Percentiles rank a stretch among this genome's conserved stretches.
Evolutionary conservation across 2,329 filamentous ascomycete genomes (phyloP).

Genomic region (Hypoxylon sp.): DNA sequence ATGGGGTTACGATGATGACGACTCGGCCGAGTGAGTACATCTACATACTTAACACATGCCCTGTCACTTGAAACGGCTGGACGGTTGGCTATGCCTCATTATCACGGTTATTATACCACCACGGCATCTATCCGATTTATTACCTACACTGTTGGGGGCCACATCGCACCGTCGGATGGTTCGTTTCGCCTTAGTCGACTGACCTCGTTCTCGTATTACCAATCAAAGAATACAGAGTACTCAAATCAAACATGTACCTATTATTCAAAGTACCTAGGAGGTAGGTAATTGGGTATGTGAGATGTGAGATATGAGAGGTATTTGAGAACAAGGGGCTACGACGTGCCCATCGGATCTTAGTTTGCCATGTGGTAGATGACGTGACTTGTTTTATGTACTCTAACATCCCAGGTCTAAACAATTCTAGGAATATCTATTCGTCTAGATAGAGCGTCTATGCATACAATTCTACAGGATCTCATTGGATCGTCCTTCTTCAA

Average conservation of each 20-base stretch:
- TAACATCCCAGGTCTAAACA: slow-evolving; percentile 21
- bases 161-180: no score
- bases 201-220: no score
- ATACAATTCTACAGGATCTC: not conserved
- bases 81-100: not conserved
- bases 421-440: slow-evolving; percentile 10
- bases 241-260: no score
- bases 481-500: slow-evolving; percentile 15
- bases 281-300: no score
- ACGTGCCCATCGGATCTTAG: slow-evolving; percentile 5
- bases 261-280: no score
- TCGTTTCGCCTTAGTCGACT: no score
- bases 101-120: slow-evolving; percentile 12
- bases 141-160: no score
- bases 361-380: slow-evolving; percentile 26
- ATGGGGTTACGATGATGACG: slow-evolving; percentile 18
- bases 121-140: no score
- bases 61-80: slow-evolving; percentile 6
- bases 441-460: no score
- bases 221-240: no score
- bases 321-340: not conserved
- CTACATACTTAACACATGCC: slow-evolving; percentile 6
- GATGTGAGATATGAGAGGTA: not conserved
- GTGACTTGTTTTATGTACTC: slow-evolving; percentile 21
- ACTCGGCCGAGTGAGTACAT: slow-evolving; percentile 28